These are phyloP conservation scores for Penicillium pancosmium DNA, from an alignment of 495 filamentous ascomycete species.

Conservation along the genomic window DNA sequence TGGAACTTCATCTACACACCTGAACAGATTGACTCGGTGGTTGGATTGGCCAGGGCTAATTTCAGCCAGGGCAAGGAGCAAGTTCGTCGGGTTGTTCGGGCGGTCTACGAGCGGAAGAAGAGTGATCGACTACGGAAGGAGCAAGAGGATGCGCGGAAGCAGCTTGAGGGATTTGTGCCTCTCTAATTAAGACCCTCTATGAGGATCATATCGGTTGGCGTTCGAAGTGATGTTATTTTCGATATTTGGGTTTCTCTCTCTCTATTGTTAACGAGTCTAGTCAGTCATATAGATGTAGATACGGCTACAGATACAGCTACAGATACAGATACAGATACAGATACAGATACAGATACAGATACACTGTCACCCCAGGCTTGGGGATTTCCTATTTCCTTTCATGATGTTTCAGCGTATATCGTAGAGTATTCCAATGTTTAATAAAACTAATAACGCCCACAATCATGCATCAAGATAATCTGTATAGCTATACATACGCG, in stretches of 20 bases:
- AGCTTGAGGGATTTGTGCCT: slow-evolving; percentile 44
- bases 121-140: slow-evolving; percentile 64
- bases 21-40: slow-evolving; percentile 78
- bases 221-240: background rate
- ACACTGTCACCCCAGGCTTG: background rate
- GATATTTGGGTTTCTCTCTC: background rate
- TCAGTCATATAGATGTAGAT: background rate
- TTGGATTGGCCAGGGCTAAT: slow-evolving; percentile 82
- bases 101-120: slow-evolving; percentile 92
- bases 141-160: slow-evolving; percentile 45
- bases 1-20: slow-evolving; percentile 98
- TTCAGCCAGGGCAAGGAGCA: slow-evolving; percentile 78
- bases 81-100: slow-evolving; percentile 75
- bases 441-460: background rate
- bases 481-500: background rate
- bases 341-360: background rate
- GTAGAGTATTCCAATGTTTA: background rate
- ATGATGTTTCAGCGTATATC: background rate
- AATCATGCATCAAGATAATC: background rate
- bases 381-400: slow-evolving; percentile 1
- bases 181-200: slow-evolving; percentile 19
- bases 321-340: background rate
- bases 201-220: background rate
- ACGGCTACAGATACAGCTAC: too few species aligned
- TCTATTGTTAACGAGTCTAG: background rate